Evolutionary conservation across 345 rosid genomes (phyloP).

Genomic region (Murraya koenigii): DNA sequence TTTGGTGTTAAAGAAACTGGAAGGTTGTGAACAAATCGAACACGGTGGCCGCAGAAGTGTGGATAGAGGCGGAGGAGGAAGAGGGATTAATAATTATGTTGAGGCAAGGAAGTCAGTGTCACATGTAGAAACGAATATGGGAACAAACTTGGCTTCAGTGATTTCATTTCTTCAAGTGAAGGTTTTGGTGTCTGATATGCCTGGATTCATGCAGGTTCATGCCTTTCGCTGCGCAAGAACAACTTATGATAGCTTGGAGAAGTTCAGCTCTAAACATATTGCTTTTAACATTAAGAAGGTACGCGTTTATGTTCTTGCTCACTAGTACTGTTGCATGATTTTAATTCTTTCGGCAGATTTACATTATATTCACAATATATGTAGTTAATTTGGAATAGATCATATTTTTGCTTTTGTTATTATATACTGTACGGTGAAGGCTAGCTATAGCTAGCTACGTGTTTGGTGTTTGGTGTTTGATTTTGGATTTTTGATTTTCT

Average conservation of each 20-base stretch:
- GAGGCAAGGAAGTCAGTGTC: slow-evolving; percentile 84
- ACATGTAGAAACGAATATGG: slow-evolving; percentile 58
- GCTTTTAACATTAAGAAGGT: slow-evolving; percentile 92
- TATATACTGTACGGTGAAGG: neutral
- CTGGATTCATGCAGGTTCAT: slow-evolving; percentile 85
- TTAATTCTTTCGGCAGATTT: neutral
- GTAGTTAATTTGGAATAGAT: neutral
- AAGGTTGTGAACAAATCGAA: slow-evolving; percentile 15
- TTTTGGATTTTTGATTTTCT: neutral
- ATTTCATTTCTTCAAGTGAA: slow-evolving; percentile 74
- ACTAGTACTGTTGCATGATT: neutral
- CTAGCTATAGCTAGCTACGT: neutral
- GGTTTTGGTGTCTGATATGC: slow-evolving; percentile 83
- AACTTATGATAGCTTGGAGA: slow-evolving; percentile 69
- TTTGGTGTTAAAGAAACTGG: slow-evolving; percentile 25
- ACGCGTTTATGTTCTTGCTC: neutral
- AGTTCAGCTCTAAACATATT: slow-evolving; percentile 74
- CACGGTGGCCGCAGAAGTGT: neutral
- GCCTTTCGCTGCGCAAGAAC: slow-evolving; percentile 80
- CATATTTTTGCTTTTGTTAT: neutral
- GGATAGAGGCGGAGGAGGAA: slow-evolving; percentile 10
- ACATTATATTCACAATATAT: neutral
- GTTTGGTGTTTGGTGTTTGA: too few species aligned
- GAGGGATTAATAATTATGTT: slow-evolving; percentile 16
- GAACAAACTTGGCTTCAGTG: slow-evolving; percentile 52